Base-by-base conservation (phyloP, 352 stramenopile species). In the Globisporangium carolinianum region DNA sequence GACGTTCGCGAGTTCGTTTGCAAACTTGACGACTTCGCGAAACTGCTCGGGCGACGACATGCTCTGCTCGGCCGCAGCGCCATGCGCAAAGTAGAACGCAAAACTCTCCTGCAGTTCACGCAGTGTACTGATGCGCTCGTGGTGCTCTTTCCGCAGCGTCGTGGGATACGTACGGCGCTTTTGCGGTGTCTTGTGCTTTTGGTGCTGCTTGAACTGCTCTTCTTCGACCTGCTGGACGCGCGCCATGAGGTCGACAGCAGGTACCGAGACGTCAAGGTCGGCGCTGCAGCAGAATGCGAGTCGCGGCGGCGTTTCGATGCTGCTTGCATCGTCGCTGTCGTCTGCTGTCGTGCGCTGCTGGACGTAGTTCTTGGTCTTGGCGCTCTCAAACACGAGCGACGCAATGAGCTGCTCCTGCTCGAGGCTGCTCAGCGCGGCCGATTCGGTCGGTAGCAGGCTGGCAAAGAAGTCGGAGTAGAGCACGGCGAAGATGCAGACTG, bases 221-320 rank as follows among this genome's bases (percentile, higher is more conserved):
- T 67, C 56, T 42, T 87, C 74, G 51, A 83, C 67, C 15, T 68
- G 18, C 43, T 79, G 66, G 32, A 89, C 66, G 32, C 71, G 73
- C 45, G 69, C 53, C 81, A 94, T 91, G 55, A 94, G 71, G 37
- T 86, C 79, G 11, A 90, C 79, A 3, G 83, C 83, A 3, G 76
- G 71, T 8, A 94, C 82, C 45, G 80, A 83, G 24, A 94, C 83
- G 42, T 94, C 83, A 47, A 91, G 48, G 50, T 94, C 83, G 9
- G 78, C 83, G 55, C 80, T 91, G 58, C 83, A 94, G 68, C 83
- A 94, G 63, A 91, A 91, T 12, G 83, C 83, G 5, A 94, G 56
- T 0, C 81, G 78, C 8, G 79, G 76, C 7, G 54, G 49, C n/a
- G 32, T 51, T 49, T 46, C 6, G 48, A 41, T n/a, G 55, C 57